These are phyloP conservation scores for Ganoderma sinense DNA, from an alignment of 1,284 basidiomycete genomes.

Conservation along the genomic window DNA sequence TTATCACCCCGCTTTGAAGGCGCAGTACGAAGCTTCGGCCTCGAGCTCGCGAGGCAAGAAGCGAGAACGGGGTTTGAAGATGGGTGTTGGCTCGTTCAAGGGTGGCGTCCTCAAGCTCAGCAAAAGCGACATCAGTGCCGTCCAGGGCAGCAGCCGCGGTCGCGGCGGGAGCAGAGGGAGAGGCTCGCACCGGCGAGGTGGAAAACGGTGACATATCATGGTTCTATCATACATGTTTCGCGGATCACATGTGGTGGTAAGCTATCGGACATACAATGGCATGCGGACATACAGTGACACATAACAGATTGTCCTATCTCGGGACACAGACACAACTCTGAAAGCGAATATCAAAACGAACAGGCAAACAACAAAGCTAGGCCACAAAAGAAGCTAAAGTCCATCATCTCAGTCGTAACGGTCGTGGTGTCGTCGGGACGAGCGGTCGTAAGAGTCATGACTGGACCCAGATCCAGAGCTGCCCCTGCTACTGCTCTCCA, in stretches of 20 bases:
- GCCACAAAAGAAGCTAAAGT: not conserved
- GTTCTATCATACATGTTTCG: not conserved
- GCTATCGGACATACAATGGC: conserved; percentile 10
- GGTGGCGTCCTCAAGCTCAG: conserved; percentile 72
- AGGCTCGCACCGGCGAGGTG: conserved; percentile 26
- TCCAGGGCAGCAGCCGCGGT: conserved; percentile 41
- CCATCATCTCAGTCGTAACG: conserved; percentile 19
- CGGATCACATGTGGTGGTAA: conserved; percentile 9
- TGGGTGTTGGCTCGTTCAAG: conserved; percentile 81
- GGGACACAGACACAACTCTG: not conserved
- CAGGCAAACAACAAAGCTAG: not conserved
- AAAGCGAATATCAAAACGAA: not conserved
- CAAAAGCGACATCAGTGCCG: conserved; percentile 61
- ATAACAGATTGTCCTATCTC: not conserved
- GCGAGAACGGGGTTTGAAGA: conserved; percentile 68
- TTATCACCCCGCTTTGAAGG: conserved; percentile 80
- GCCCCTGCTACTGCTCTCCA: conserved; percentile 17
- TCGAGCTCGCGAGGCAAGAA: conserved; percentile 46
- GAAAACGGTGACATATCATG: conserved; percentile 23
- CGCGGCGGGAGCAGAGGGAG: conserved; percentile 23
- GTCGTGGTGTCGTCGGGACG: conserved; percentile 13
- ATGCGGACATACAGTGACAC: conserved; percentile 13
- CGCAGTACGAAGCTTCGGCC: conserved; percentile 58
- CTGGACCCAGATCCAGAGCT: conserved; percentile 18
- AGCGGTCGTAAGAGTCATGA: conserved; percentile 21